phyloP scores from a whole-genome alignment of 495 filamentous ascomycete species.

The Tuber borchii region DNA sequence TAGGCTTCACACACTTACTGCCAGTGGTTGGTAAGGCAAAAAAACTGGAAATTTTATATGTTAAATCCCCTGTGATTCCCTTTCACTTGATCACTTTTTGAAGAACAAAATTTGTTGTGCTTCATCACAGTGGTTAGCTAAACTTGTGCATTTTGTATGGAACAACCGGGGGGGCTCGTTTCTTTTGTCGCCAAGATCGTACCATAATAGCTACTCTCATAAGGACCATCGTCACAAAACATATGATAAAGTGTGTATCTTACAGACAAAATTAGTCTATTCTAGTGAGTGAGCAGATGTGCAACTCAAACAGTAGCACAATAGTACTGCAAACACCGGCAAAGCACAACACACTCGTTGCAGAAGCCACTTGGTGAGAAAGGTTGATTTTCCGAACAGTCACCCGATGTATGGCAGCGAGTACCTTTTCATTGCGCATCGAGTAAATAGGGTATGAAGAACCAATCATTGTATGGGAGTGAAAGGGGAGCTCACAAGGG shows the following conservation, averaged over 20 bases:
- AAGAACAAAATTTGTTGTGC: too few species aligned
- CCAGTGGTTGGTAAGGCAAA: too few species aligned
- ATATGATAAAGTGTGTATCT: neutral
- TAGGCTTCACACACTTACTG: too few species aligned
- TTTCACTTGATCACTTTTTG: too few species aligned
- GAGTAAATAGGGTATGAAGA: slow-evolving; percentile 29
- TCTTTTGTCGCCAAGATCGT: too few species aligned
- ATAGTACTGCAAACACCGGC: slow-evolving; percentile 38
- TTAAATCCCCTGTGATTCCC: too few species aligned
- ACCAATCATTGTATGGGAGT: slow-evolving; percentile 6
- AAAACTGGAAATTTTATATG: too few species aligned
- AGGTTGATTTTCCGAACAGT: slow-evolving; percentile 68
- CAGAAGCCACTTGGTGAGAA: slow-evolving; percentile 25
- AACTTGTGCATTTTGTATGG: too few species aligned
- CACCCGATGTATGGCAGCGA: slow-evolving; percentile 73
- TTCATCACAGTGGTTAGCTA: too few species aligned
- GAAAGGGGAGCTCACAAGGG: slow-evolving; percentile 53
- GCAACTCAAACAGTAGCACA: slow-evolving; percentile 35
- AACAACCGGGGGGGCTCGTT: too few species aligned
- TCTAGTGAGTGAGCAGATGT: slow-evolving; percentile 22
- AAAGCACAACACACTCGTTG: slow-evolving; percentile 34
- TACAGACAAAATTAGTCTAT: neutral
- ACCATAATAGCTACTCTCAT: neutral
- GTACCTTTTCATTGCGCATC: slow-evolving; percentile 48
- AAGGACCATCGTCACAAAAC: neutral